These are phyloP conservation scores for Prunus davidiana DNA, from an alignment of 306 rosid genomes.

Conservation along the genomic window DNA sequence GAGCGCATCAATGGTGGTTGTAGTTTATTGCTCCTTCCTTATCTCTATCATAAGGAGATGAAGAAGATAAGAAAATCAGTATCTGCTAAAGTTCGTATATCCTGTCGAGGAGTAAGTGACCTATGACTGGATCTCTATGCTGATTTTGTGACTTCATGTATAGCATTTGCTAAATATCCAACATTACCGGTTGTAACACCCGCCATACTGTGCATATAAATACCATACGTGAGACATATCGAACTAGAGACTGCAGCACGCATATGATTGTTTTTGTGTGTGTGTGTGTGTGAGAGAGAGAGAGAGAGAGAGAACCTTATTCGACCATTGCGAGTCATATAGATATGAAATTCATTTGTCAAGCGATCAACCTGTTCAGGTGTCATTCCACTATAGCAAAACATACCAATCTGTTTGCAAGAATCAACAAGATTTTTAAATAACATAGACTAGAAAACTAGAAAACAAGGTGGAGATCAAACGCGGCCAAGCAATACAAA, in stretches of 20 bases:
- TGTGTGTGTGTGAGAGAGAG: background rate
- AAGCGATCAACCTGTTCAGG: slow-evolving; percentile 91
- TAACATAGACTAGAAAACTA: background rate
- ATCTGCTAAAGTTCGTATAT: background rate
- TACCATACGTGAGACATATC: background rate
- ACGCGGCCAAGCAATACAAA: background rate
- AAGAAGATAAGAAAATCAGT: background rate
- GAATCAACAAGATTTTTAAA: slow-evolving; percentile 1
- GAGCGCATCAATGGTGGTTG: slow-evolving; percentile 1
- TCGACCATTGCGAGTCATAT: slow-evolving; percentile 93
- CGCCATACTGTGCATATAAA: slow-evolving; percentile 64
- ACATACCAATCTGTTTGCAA: slow-evolving; percentile 84
- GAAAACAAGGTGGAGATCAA: background rate
- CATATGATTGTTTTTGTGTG: background rate
- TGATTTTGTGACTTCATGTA: slow-evolving; percentile 81
- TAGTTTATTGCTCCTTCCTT: slow-evolving; percentile 7
- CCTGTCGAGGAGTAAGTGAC: background rate
- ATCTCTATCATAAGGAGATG: background rate
- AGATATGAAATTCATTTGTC: slow-evolving; percentile 79
- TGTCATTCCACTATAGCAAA: slow-evolving; percentile 90
- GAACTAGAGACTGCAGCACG: too few relatives aligned
- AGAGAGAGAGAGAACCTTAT: slow-evolving; percentile 52
- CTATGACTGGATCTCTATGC: slow-evolving; percentile 22
- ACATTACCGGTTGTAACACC: slow-evolving; percentile 84
- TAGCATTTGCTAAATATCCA: slow-evolving; percentile 78